These are phyloP conservation scores for Pleurotus citrinopileatus DNA, from an alignment of 768 basidiomycete genomes.

Conservation along the genomic window DNA sequence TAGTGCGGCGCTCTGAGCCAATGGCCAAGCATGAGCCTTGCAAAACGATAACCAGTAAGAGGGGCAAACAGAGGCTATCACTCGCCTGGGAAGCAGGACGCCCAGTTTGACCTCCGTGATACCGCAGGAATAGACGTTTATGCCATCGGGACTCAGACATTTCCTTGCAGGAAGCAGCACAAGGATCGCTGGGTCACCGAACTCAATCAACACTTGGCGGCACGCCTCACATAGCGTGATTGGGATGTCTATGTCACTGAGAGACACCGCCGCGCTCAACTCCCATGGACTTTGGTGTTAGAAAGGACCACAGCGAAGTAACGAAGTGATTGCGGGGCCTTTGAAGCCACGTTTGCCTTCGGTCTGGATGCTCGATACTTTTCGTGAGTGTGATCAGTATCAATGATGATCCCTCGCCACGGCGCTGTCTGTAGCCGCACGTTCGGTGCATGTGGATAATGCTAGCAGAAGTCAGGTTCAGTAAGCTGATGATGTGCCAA, in stretches of 20 bases:
- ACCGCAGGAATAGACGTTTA: neutral
- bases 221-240: conserved; percentile 2
- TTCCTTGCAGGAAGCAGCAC: neutral
- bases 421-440: neutral
- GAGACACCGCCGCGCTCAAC: no score
- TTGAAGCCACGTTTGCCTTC: neutral
- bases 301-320: no score
- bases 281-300: no score
- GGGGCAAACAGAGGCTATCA: no score
- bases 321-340: neutral
- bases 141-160: neutral
- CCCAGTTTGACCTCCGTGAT: neutral
- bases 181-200: conserved; percentile 2
- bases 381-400: neutral
- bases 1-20: no score
- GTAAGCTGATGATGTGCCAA: neutral
- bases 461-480: neutral
- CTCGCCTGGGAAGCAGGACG: neutral
- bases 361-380: neutral
- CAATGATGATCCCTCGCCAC: neutral
- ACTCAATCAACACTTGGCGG: conserved; percentile 2
- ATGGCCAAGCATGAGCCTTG: no score
- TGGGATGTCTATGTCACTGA: neutral
- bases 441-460: neutral
- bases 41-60: no score